A percentile compares a stretch with the other conserved stretches of the same genome.
phyloP scores from a whole-genome alignment of 768 basidiomycete genomes.

The Tephrocybe rancida region DNA sequence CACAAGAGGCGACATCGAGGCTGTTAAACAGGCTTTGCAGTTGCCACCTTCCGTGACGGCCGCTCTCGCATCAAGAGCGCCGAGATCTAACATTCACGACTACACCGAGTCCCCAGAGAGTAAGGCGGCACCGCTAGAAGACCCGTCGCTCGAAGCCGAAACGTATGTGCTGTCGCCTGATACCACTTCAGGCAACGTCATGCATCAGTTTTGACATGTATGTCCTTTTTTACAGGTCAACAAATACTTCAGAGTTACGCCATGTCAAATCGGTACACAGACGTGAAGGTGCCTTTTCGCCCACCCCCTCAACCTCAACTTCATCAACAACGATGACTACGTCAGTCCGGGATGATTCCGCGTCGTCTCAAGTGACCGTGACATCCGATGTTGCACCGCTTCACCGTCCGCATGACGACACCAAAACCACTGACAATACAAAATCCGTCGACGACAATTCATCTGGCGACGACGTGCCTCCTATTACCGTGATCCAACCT shows the following conservation, averaged over 20 bases:
- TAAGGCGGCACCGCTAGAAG: neutral
- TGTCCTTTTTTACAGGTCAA: constrained; percentile 12
- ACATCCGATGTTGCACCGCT: constrained; percentile 1
- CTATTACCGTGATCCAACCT: constrained; percentile 39
- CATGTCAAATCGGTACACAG: constrained; percentile 36
- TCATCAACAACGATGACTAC: constrained; percentile 21
- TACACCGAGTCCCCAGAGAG: constrained; percentile 8
- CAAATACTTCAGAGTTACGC: constrained; percentile 12
- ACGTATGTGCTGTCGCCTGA: constrained; percentile 15
- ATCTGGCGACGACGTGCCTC: constrained; percentile 25
- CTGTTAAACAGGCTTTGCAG: constrained; percentile 61
- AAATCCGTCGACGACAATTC: constrained; percentile 1
- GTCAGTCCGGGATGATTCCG: constrained; percentile 11
- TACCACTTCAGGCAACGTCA: neutral
- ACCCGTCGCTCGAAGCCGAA: constrained; percentile 7
- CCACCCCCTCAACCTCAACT: constrained; percentile 32
- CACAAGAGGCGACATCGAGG: constrained; percentile 51
- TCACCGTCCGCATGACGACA: constrained; percentile 6
- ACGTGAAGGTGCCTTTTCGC: constrained; percentile 72
- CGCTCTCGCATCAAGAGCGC: constrained; percentile 34
- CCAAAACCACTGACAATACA: constrained; percentile 1
- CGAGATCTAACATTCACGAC: constrained; percentile 7
- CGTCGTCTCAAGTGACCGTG: constrained; percentile 13
- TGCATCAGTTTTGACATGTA: constrained; percentile 11
- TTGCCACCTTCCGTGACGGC: constrained; percentile 57